Evolutionary conservation across 331 rosid genomes (phyloP).

Genomic region (Saraca asoca): DNA sequence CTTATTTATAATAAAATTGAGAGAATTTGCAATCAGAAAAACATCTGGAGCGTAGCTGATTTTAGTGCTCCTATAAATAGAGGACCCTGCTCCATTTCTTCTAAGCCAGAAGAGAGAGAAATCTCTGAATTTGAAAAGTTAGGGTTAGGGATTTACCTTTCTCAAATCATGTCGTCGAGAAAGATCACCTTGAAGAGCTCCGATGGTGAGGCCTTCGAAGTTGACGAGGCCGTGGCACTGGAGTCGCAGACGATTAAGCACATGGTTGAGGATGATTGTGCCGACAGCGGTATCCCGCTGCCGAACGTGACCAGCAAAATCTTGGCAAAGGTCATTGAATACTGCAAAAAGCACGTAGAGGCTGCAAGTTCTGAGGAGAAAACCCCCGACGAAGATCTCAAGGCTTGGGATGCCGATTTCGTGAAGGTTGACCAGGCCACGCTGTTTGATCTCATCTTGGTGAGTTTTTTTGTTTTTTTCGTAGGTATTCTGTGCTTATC

Average conservation of each 20-base stretch:
- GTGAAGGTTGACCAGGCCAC: conserved; percentile 28
- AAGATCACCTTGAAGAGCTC: conserved; percentile 25
- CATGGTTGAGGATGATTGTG: conserved; percentile 25
- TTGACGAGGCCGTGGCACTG: conserved; percentile 27
- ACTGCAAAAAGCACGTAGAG: conserved; percentile 32
- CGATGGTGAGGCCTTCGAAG: conserved; percentile 26
- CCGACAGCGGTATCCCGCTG: conserved; percentile 17
- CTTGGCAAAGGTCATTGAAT: conserved; percentile 31
- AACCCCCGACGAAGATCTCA: conserved; percentile 10
- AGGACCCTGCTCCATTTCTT: too few species aligned
- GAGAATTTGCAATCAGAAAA: too few species aligned
- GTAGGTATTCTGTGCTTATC: background rate
- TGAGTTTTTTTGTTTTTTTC: background rate
- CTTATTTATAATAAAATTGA: too few species aligned
- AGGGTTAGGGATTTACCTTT: conserved; percentile 8
- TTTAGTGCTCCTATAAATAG: too few species aligned
- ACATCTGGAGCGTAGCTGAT: too few species aligned
- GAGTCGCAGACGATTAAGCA: conserved; percentile 33
- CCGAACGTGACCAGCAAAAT: conserved; percentile 27
- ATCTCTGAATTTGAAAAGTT: too few species aligned
- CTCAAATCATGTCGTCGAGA: background rate
- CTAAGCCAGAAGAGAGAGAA: too few species aligned
- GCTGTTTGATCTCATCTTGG: conserved; percentile 33
- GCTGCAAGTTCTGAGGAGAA: conserved; percentile 15
- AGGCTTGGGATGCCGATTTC: conserved; percentile 28